Evolutionary conservation across 2,329 filamentous ascomycete species (phyloP).

Genomic region (Lecanicillium sp.): DNA sequence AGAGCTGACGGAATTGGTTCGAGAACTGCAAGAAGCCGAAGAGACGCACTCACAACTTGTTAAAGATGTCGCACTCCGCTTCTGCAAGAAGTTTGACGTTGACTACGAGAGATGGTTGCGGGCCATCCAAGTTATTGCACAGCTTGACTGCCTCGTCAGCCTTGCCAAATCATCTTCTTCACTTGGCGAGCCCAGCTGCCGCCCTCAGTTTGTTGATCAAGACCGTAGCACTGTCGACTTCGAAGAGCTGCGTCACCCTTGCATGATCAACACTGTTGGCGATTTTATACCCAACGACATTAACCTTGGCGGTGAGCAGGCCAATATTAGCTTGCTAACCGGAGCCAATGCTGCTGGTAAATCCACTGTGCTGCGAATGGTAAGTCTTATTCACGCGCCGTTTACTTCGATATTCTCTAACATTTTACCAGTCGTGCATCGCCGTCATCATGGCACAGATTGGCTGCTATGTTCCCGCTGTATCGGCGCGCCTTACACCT

Average conservation of each 20-base stretch:
- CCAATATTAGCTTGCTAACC: conserved; percentile 86
- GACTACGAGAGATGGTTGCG: conserved; percentile 80
- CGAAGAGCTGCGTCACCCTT: conserved; percentile 85
- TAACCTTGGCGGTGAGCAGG: conserved; percentile 66
- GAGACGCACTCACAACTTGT: conserved; percentile 89
- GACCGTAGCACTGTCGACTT: conserved; percentile 87
- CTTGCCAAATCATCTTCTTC: conserved; percentile 80
- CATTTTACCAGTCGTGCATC: conserved; percentile 62
- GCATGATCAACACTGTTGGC: conserved; percentile 79
- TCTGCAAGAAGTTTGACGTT: conserved; percentile 82
- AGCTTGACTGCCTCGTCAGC: conserved; percentile 91
- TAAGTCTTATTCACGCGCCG: conserved; percentile 31
- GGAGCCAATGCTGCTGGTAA: conserved; percentile 97
- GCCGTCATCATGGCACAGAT: conserved; percentile 98
- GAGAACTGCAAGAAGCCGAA: conserved; percentile 84
- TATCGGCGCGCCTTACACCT: conserved; percentile 75
- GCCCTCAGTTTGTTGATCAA: conserved; percentile 78
- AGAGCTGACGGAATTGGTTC: conserved; percentile 73
- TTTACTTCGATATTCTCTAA: conserved; percentile 14
- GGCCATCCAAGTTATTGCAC: conserved; percentile 81
- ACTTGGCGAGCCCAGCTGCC: conserved; percentile 78
- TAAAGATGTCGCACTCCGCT: conserved; percentile 73
- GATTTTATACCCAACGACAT: conserved; percentile 98
- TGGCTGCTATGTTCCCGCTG: conserved; percentile 83
- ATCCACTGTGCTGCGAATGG: conserved; percentile 92